These are phyloP conservation scores for Nicotiana attenuata DNA, from an alignment of 257 asterid genomes.

Conservation along the genomic window DNA sequence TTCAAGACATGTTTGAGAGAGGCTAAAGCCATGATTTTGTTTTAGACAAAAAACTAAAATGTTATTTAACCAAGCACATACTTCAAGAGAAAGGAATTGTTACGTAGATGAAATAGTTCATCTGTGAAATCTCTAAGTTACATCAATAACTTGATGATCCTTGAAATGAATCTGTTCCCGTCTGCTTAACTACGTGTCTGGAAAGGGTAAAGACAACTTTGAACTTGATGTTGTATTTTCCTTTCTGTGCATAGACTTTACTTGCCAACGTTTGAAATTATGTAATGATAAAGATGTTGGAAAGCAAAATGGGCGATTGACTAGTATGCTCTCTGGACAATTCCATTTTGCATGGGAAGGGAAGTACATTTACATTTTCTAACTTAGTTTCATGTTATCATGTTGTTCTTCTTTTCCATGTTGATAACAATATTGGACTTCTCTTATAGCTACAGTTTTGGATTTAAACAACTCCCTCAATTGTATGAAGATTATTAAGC, in stretches of 20 bases:
- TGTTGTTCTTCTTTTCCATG: background rate
- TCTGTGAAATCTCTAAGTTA: background rate
- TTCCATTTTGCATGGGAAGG: background rate
- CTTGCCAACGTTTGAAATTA: background rate
- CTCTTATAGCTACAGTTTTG: background rate
- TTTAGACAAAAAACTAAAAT: background rate
- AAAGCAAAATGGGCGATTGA: no score
- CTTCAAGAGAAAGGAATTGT: background rate
- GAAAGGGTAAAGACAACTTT: background rate
- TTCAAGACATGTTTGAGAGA: background rate
- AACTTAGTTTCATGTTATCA: background rate
- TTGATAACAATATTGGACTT: background rate
- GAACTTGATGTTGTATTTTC: background rate
- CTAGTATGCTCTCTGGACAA: background rate
- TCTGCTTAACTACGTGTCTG: background rate
- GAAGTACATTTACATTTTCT: background rate
- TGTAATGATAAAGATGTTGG: no score
- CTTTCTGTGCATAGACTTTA: background rate
- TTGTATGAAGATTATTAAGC: no score
- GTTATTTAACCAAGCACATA: background rate
- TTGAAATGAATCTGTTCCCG: background rate
- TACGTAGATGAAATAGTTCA: background rate
- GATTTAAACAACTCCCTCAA: no score
- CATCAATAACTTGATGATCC: background rate
- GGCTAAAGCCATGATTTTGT: background rate